phyloP scores from a whole-genome alignment of 805 yeast species.

The Hanseniaspora clermontiae region DNA sequence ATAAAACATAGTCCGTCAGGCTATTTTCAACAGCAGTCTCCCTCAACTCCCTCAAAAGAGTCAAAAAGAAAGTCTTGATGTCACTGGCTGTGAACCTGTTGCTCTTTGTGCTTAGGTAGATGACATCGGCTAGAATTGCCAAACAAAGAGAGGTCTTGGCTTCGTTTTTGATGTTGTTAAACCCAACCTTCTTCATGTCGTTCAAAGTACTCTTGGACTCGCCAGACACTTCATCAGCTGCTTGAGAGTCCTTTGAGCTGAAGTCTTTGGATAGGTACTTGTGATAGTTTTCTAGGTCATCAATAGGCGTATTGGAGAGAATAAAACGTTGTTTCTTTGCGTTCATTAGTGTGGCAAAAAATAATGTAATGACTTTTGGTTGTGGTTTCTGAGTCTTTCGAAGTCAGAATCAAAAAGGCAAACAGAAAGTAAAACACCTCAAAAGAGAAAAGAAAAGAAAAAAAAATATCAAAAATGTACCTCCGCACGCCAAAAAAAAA shows the following conservation, averaged over 20 bases:
- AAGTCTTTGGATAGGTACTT: neutral
- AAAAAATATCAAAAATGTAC: neutral
- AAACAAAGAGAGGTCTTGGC: neutral
- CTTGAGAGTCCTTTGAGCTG: neutral
- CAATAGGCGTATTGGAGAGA: neutral
- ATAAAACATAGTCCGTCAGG: neutral
- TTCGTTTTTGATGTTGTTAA: neutral
- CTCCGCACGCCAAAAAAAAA: neutral
- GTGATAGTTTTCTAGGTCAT: neutral
- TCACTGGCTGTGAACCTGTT: constrained; percentile 5
- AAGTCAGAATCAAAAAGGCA: too few species aligned
- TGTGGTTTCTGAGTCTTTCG: too few species aligned
- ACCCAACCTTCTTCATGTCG: constrained; percentile 5
- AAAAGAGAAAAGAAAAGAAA: neutral
- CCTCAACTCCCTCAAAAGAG: neutral
- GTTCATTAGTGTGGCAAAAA: neutral
- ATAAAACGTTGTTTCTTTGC: neutral
- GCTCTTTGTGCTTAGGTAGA: neutral
- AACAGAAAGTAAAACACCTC: neutral
- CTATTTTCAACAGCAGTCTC: neutral
- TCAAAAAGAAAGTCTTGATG: neutral
- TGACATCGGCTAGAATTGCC: constrained; percentile 3
- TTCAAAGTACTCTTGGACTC: neutral
- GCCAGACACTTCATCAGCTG: neutral
- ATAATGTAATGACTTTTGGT: too few species aligned